Evolutionary conservation across 2,329 filamentous ascomycete species (phyloP), one percentile per base, ranked within the genome.

Genomic region (Magnaporthiopsis rhizophila): DNA sequence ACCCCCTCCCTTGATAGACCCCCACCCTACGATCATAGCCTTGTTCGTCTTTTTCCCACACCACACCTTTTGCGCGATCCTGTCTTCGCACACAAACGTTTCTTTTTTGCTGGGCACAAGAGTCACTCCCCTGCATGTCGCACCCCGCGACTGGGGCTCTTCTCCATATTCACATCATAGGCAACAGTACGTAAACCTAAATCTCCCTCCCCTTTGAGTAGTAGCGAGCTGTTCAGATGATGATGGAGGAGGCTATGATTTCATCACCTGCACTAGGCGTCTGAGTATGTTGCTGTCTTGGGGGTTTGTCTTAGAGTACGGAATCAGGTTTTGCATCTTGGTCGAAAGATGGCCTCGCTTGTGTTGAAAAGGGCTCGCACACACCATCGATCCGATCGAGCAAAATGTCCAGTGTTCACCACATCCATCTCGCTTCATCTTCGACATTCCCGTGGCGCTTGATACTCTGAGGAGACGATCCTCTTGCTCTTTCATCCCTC

Each of bases 301-400:
- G 45, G 45, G 45, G 30, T 30, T 30, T 36, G 45, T 60, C 18
- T 36, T 24, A 24, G 53, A 26, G n/a, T 45, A 30, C 6, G 56
- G 62, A 65, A 65, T 65, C 64, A 53, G 53, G 64, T 65, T 65
- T 65, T 64, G 45, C 45, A n/a, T 53, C 45, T 24, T 8, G 45
- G 3, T 53, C 15, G 21, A 36, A 36, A 60, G 58, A 60, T 60
- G 58, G 62, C 56, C 32, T 58, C 56, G 28, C 24, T 30, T 24
- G 24, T 28, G 7, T 28, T 62, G 3, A 28, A 26, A 56, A 28
- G 9, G 45, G 45, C 45, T 24, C 45, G 45, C 21, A 53, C 21
- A 53, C 45, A 53, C 45, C 45, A 53, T 53, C 45, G 18, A 24
- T n/a, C 45, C 3, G 45, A n/a, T 53, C 8, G 45, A 53, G 45